Evolutionary conservation across 1,284 basidiomycete species (phyloP), one percentile per base, ranked within the genome.

Genomic region (Coniferiporia sulphurascens): DNA sequence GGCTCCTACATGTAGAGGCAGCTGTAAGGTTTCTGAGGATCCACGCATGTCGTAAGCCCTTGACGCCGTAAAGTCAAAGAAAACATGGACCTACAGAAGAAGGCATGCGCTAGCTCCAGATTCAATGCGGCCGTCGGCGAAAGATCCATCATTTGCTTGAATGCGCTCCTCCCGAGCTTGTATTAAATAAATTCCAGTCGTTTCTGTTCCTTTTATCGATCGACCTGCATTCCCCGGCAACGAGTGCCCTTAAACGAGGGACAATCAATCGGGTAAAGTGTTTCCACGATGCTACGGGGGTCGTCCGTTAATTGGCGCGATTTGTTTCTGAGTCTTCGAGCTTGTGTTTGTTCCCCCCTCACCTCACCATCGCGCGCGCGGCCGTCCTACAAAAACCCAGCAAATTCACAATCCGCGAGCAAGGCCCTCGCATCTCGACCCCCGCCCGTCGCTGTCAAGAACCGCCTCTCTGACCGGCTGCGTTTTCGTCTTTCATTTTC

Each of bases 241-340:
- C n/a, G n/a, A n/a, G n/a, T 32, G 38, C 36, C 52, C 53, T 50
- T 34, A 55, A 35, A 7, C 27, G 38, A 46, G 51, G 53, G 45
- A 19, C 45, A n/a, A 46, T 51, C 13, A 36, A 56, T 61, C 49
- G 50, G 59, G 59, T 21, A 61, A 57, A 53, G 52, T 36, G 49
- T 61, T 53, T 19, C 59, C 59, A 61, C 59, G 59, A 51, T 57
- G 34, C 36, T 48, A 43, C 59, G 59, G 59, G 46, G 43, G 48
- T 56, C 41, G 59, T 44, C 49, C 49, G 54, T n/a, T n/a, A n/a
- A n/a, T n/a, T n/a, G n/a, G n/a, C n/a, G n/a, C n/a, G 55, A 61
- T 53, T 50, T 55, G 38, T 48, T 55, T 55, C 49, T 46, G 49
- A 43, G 15, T 19, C 48, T 34, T 51, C 48, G 41, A 21, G 54